phyloP scores from a whole-genome alignment of 805 yeast genomes.

The Cyberlindnera petersonii region DNA sequence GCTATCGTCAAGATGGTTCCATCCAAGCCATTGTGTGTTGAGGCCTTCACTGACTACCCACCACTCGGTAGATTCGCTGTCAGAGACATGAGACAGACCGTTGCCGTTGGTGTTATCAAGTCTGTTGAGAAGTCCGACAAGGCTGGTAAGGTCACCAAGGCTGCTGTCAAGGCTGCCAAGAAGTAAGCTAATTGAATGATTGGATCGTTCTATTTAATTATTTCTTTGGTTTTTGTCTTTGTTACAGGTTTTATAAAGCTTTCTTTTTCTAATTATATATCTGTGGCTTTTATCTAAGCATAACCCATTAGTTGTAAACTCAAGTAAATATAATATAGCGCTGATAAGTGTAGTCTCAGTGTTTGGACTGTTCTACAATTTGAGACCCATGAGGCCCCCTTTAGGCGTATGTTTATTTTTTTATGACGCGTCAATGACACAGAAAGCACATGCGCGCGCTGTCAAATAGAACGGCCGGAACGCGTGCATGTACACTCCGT shows the following conservation, averaged over 20 bases:
- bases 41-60: constrained; percentile 93
- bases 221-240: not conserved
- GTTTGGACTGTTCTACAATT: not conserved
- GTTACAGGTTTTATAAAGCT: constrained; percentile 3
- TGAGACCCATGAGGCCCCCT: too few species aligned
- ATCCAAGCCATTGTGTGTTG: constrained; percentile 93
- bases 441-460: too few species aligned
- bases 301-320: not conserved
- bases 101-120: constrained; percentile 81
- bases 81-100: constrained; percentile 99
- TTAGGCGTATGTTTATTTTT: too few species aligned
- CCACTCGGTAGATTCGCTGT: constrained; percentile 98
- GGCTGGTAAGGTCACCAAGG: constrained; percentile 95
- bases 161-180: constrained; percentile 50
- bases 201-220: constrained; percentile 1
- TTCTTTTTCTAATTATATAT: constrained; percentile 1
- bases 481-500: not conserved
- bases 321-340: not conserved
- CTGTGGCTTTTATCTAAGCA: constrained; percentile 1
- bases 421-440: too few species aligned
- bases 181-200: constrained; percentile 64
- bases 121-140: constrained; percentile 81
- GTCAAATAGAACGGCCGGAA: too few species aligned
- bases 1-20: constrained; percentile 88
- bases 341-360: not conserved